These are phyloP conservation scores for Colletotrichum zoysiae DNA, from an alignment of 2,329 filamentous ascomycete species.

Conservation along the genomic window DNA sequence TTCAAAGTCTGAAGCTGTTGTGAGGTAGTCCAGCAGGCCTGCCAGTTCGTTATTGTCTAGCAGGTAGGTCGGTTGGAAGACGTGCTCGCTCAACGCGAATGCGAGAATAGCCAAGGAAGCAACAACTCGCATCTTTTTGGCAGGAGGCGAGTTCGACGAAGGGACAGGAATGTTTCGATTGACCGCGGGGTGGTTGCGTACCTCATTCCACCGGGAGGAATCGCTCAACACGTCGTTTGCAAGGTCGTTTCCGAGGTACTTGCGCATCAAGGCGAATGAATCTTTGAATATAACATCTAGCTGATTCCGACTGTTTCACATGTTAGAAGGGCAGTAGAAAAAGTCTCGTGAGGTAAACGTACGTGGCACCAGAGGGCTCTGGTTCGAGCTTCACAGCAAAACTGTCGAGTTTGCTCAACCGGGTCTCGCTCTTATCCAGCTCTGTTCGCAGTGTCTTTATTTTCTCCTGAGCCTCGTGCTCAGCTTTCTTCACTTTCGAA, in stretches of 20 bases:
- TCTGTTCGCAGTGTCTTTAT: not conserved
- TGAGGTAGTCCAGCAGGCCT: not conserved
- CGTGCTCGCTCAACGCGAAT: not conserved
- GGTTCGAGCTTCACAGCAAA: not conserved
- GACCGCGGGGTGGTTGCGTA: not conserved
- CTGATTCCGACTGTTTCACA: not conserved
- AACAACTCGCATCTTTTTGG: not conserved
- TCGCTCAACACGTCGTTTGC: not conserved
- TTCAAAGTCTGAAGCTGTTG: not conserved
- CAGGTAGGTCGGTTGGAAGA: not conserved
- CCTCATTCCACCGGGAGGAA: not conserved
- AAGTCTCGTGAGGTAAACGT: not conserved
- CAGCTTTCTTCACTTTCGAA: not conserved
- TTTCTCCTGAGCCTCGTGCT: not conserved
- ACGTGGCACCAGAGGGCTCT: not conserved
- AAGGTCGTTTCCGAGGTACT: not conserved
- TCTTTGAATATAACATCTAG: not conserved
- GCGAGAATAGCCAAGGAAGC: not conserved
- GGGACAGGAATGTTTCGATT: not conserved
- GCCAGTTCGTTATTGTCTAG: not conserved
- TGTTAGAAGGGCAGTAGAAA: not conserved
- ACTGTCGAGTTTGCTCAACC: not conserved
- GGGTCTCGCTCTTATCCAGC: not conserved
- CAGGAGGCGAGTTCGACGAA: not conserved
- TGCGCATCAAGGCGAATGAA: not conserved